phyloP scores from a whole-genome alignment of 2,329 filamentous ascomycete species.

The Arthrocladium fulminans region DNA sequence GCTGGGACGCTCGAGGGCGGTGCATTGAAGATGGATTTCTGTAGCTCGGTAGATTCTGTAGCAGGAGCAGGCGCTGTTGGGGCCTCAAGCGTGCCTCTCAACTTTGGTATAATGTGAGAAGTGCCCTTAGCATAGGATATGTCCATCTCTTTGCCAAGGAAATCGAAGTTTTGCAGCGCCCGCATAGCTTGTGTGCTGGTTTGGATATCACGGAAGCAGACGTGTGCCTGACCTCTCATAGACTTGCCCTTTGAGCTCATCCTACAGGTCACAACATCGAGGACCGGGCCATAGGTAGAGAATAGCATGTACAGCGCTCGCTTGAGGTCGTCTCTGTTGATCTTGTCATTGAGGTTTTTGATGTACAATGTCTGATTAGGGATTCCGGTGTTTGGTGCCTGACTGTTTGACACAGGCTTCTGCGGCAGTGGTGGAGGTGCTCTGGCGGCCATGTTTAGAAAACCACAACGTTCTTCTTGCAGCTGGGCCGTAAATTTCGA shows the following conservation, averaged over 20 bases:
- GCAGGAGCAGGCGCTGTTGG: constrained; percentile 51
- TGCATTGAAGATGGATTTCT: constrained; percentile 72
- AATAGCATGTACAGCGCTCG: constrained; percentile 87
- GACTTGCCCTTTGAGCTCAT: constrained; percentile 64
- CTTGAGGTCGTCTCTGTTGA: constrained; percentile 79
- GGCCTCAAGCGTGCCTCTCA: constrained; percentile 80
- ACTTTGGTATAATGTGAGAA: constrained; percentile 78
- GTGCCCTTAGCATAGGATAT: constrained; percentile 86
- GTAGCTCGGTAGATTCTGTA: constrained; percentile 65
- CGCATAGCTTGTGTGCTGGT: constrained; percentile 92
- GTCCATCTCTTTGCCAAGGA: constrained; percentile 73
- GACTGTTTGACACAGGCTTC: constrained; percentile 1
- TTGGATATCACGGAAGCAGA: constrained; percentile 82
- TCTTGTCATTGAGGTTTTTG: constrained; percentile 79
- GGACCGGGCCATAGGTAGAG: constrained; percentile 81
- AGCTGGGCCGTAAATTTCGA: too few species aligned
- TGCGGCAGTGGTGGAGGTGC: neutral
- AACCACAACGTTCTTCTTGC: too few species aligned
- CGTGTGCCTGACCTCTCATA: constrained; percentile 93
- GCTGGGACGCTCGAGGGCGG: constrained; percentile 38
- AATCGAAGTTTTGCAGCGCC: constrained; percentile 72
- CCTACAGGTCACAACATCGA: constrained; percentile 67
- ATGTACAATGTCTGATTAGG: constrained; percentile 86
- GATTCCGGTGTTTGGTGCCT: constrained; percentile 40
- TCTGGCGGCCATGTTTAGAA: constrained; percentile 6